Evolutionary conservation across 2,329 filamentous ascomycete genomes (phyloP).

Genomic region (Colletotrichum sidae): DNA sequence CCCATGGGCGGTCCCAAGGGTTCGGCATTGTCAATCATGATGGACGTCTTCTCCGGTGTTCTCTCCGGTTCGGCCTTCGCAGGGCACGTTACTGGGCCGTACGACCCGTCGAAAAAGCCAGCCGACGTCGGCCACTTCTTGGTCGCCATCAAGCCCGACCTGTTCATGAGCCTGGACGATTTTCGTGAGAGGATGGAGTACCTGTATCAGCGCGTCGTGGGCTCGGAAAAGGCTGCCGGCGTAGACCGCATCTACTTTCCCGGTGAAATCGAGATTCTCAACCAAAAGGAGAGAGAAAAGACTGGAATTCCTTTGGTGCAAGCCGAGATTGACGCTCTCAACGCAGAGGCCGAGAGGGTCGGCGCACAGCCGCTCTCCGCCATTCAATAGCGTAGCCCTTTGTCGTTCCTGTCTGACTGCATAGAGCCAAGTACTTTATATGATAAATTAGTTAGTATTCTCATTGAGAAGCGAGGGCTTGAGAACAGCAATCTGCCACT

Average conservation of each 20-base stretch:
- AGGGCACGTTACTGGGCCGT: conserved; percentile 80
- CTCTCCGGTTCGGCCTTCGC: conserved; percentile 83
- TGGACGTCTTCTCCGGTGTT: conserved; percentile 88
- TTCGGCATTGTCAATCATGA: conserved; percentile 82
- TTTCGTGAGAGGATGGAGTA: conserved; percentile 73
- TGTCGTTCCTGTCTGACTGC: too few species aligned
- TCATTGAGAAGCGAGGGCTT: too few species aligned
- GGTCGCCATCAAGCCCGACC: conserved; percentile 77
- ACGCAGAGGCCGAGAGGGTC: conserved; percentile 62
- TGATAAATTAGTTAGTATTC: too few species aligned
- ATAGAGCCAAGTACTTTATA: background rate
- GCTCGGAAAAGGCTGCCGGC: conserved; percentile 64
- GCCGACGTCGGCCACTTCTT: conserved; percentile 82
- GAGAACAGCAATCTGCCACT: too few species aligned
- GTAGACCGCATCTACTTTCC: conserved; percentile 72
- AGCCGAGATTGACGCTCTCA: conserved; percentile 66
- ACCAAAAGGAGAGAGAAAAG: conserved; percentile 61
- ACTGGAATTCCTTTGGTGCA: conserved; percentile 70
- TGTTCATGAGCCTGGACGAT: conserved; percentile 78
- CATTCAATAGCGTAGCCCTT: background rate
- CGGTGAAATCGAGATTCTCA: conserved; percentile 70
- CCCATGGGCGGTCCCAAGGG: conserved; percentile 90
- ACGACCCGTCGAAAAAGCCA: conserved; percentile 72
- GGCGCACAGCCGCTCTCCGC: conserved; percentile 45
- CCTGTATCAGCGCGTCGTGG: conserved; percentile 65